These are phyloP conservation scores for Plenodomus tracheiphilus DNA, from an alignment of 2,329 filamentous ascomycete genomes.

Conservation along the genomic window DNA sequence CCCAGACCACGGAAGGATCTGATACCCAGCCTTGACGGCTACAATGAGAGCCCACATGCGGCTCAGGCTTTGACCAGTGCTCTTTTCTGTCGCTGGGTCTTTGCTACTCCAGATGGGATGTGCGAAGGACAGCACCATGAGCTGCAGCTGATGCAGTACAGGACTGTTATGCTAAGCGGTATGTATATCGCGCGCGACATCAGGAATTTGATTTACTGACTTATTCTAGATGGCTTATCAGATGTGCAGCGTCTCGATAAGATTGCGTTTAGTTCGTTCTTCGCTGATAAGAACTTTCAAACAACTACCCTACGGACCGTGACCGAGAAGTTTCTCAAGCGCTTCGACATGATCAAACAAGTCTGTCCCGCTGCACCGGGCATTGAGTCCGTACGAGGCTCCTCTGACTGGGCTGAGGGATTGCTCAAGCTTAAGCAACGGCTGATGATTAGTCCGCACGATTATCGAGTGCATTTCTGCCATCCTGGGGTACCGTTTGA, in stretches of 20 bases:
- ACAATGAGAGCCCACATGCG: constrained; percentile 5
- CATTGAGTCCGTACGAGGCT: neutral
- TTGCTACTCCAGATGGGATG: constrained; percentile 8
- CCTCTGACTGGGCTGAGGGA: neutral
- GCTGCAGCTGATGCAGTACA: constrained; percentile 3
- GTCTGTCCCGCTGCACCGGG: neutral
- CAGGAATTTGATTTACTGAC: no score
- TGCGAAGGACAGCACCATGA: constrained; percentile 2
- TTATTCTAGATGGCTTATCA: constrained; percentile 1
- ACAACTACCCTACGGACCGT: neutral
- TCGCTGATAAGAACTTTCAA: constrained; percentile 6
- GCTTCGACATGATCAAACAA: neutral
- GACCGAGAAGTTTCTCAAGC: neutral
- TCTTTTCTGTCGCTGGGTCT: constrained; percentile 12
- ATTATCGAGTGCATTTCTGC: constrained; percentile 13
- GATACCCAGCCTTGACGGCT: neutral
- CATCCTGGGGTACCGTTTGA: constrained; percentile 9
- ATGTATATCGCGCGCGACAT: neutral
- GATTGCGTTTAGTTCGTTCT: constrained; percentile 4
- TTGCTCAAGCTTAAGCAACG: constrained; percentile 10
- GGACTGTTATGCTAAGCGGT: constrained; percentile 1
- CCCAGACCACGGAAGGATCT: neutral
- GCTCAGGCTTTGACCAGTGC: constrained; percentile 11
- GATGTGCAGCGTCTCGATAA: constrained; percentile 9
- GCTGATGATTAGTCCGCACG: constrained; percentile 10